phyloP scores from a whole-genome alignment of 768 basidiomycete genomes.

The Cystoderma amianthinum region DNA sequence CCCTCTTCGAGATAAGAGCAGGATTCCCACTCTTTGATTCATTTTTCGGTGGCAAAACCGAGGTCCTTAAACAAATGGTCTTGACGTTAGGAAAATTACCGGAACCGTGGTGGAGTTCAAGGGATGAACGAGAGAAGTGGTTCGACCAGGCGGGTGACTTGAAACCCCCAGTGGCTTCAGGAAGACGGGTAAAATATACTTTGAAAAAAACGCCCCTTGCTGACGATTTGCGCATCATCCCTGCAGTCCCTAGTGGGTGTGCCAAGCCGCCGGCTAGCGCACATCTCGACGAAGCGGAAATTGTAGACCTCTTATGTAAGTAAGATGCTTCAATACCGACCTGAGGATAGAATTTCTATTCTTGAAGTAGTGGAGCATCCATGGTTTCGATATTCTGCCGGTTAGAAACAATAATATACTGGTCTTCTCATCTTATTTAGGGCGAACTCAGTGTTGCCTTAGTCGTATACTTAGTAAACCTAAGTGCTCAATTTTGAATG shows the following conservation, averaged over 20 bases:
- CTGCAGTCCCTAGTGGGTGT: too few species aligned
- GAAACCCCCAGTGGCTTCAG: constrained; percentile 16
- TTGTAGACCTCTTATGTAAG: constrained; percentile 30
- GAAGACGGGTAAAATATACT: not conserved
- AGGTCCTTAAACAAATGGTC: constrained; percentile 25
- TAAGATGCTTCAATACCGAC: constrained; percentile 31
- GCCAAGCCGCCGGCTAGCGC: too few species aligned
- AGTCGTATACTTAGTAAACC: too few species aligned
- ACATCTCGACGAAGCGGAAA: constrained; percentile 20
- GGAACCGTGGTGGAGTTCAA: constrained; percentile 32
- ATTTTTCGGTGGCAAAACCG: constrained; percentile 19
- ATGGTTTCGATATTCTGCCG: too few species aligned
- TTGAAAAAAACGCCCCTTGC: not conserved
- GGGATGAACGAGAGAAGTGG: constrained; percentile 19
- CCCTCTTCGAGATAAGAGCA: constrained; percentile 35
- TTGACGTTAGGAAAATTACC: constrained; percentile 29
- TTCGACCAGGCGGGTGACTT: constrained; percentile 28
- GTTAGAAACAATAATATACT: too few species aligned
- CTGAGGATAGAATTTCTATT: constrained; percentile 31
- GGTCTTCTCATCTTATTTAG: too few species aligned
- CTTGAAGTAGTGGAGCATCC: constrained; percentile 22
- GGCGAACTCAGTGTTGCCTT: too few species aligned
- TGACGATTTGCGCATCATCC: too few species aligned
- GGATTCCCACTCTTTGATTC: constrained; percentile 32
- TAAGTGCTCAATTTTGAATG: too few species aligned